phyloP scores from a whole-genome alignment of 2,329 filamentous ascomycete genomes.

The Sporothrix globosa region DNA sequence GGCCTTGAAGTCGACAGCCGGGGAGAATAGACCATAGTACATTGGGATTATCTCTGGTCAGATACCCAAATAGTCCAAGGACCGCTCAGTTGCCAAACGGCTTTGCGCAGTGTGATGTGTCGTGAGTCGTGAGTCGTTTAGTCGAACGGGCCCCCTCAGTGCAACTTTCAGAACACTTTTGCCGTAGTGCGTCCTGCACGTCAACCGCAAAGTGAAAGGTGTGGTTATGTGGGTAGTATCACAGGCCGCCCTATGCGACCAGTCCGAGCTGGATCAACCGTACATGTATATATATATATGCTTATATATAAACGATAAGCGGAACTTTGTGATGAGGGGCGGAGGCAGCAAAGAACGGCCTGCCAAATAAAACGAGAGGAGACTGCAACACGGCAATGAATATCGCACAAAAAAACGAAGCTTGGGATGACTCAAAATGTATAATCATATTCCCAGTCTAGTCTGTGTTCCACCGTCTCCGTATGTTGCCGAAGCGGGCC shows the following conservation, averaged over 20 bases:
- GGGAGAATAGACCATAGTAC: too few relatives aligned
- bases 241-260: not conserved
- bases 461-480: not conserved
- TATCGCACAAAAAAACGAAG: not conserved
- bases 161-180: not conserved
- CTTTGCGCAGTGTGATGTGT: not conserved
- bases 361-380: not conserved
- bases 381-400: not conserved
- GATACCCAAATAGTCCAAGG: too few relatives aligned
- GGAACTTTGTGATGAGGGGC: not conserved
- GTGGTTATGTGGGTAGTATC: not conserved
- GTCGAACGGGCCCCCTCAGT: constrained; percentile 7
- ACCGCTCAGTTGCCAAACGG: too few relatives aligned
- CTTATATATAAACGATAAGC: not conserved
- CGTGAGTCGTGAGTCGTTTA: not conserved
- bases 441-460: not conserved
- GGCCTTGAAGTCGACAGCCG: too few relatives aligned
- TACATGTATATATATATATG: not conserved
- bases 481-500: not conserved
- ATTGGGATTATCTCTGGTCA: too few relatives aligned
- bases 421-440: not conserved
- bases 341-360: not conserved
- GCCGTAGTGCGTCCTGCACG: not conserved
- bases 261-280: not conserved
- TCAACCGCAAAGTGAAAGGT: not conserved